phyloP scores from a whole-genome alignment of 2,329 filamentous ascomycete genomes.

The Cadophora sp. region DNA sequence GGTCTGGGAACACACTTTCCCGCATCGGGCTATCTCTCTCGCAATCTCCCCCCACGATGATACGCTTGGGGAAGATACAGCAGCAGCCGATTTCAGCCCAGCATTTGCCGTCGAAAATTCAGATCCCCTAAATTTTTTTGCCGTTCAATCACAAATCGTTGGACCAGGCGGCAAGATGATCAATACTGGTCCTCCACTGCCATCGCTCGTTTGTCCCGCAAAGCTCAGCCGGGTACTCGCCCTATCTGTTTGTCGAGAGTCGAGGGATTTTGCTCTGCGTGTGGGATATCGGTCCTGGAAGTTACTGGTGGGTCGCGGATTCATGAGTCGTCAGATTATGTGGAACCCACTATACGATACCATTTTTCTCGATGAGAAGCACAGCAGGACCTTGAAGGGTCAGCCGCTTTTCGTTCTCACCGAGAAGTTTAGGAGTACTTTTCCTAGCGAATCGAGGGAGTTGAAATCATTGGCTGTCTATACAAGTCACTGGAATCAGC shows the following conservation, averaged over 20 bases:
- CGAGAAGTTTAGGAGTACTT: slow-evolving; percentile 1
- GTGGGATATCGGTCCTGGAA: not conserved
- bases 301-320: not conserved
- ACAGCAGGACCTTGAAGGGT: not conserved
- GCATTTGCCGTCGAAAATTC: not conserved
- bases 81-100: not conserved
- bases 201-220: not conserved
- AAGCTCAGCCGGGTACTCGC: not conserved
- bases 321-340: not conserved
- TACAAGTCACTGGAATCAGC: slow-evolving; percentile 5
- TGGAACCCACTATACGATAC: not conserved
- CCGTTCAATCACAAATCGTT: not conserved
- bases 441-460: not conserved
- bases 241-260: not conserved
- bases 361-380: not conserved
- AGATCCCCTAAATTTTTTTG: not conserved
- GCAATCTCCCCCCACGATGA: not conserved
- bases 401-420: not conserved
- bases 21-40: not conserved
- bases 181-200: not conserved
- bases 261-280: not conserved
- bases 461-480: not conserved
- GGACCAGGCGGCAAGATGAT: not conserved
- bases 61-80: not conserved
- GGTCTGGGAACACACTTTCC: not conserved